A percentile compares a stretch with the other conserved stretches of the same genome.
Evolutionary conservation across 2,329 filamentous ascomycete genomes (phyloP).

Genomic region (Domatiomyces globalis): DNA sequence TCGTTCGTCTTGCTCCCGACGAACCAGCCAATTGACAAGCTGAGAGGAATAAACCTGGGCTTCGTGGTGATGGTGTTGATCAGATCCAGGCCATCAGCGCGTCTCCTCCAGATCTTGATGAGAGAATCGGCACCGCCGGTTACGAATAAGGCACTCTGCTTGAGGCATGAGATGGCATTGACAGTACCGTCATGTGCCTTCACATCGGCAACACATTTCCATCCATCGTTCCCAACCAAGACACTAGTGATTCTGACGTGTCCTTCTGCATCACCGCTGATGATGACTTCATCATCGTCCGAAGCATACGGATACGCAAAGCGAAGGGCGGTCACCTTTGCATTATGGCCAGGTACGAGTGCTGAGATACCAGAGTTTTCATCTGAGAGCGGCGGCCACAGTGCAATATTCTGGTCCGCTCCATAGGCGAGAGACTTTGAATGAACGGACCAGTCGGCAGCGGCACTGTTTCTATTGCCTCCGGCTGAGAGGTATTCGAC

Average conservation of each 20-base stretch:
- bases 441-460: constrained; percentile 70
- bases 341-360: constrained; percentile 62
- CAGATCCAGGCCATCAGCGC: constrained; percentile 32
- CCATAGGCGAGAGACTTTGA: constrained; percentile 70
- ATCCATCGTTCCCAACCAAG: constrained; percentile 19
- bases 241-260: constrained; percentile 50
- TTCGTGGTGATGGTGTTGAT: constrained; percentile 57
- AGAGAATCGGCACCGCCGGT: constrained; percentile 51
- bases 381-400: constrained; percentile 55
- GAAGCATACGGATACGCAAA: constrained; percentile 41
- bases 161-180: constrained; percentile 44
- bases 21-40: constrained; percentile 54
- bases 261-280: constrained; percentile 73
- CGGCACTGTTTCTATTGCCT: constrained; percentile 77
- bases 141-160: constrained; percentile 36
- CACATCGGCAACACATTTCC: constrained; percentile 35
- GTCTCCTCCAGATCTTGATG: constrained; percentile 54
- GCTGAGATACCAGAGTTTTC: constrained; percentile 44
- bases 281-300: constrained; percentile 42
- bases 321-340: constrained; percentile 67
- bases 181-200: constrained; percentile 59
- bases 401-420: constrained; percentile 70
- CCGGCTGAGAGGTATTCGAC: constrained; percentile 55
- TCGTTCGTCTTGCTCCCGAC: constrained; percentile 34
- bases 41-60: constrained; percentile 70